Percentiles rank a stretch among this genome's conserved stretches.
Evolutionary conservation across 1,284 basidiomycete genomes (phyloP).

Genomic region (Dichomitus squalens): DNA sequence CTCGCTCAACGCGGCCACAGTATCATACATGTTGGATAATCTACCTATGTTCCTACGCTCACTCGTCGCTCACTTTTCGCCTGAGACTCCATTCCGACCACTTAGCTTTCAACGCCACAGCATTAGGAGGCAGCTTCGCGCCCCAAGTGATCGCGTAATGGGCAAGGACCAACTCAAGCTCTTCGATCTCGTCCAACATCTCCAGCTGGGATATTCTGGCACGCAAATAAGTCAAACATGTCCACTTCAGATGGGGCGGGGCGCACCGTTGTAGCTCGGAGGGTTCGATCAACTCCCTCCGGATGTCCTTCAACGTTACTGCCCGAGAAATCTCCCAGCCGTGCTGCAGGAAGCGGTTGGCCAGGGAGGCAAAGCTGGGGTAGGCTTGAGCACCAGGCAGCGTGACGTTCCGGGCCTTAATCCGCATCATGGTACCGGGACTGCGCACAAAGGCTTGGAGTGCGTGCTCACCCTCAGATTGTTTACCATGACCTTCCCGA

Average conservation of each 20-base stretch:
- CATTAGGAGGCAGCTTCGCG: constrained; percentile 22
- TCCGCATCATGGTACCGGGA: not conserved
- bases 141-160: constrained; percentile 92
- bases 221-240: not conserved
- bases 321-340: constrained; percentile 60
- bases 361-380: constrained; percentile 57
- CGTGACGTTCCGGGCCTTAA: constrained; percentile 72
- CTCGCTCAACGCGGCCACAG: not conserved
- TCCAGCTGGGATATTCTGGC: constrained; percentile 76
- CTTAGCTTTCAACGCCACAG: constrained; percentile 3
- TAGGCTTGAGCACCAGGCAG: constrained; percentile 77
- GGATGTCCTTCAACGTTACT: constrained; percentile 69
- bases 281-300: constrained; percentile 51
- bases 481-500: constrained; percentile 86
- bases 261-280: constrained; percentile 68
- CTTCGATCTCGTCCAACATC: constrained; percentile 90
- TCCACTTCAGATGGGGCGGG: too few species aligned
- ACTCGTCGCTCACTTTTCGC: constrained; percentile 1
- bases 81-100: constrained; percentile 24
- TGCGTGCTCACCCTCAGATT: constrained; percentile 69
- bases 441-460: not conserved
- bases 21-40: constrained; percentile 6
- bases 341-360: constrained; percentile 59
- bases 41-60: not conserved
- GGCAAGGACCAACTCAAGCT: constrained; percentile 82